Evolutionary conservation across 2,329 filamentous ascomycete genomes (phyloP), one percentile per base, ranked within the genome.

Genomic region (Macrophomina pseudophaseolina): DNA sequence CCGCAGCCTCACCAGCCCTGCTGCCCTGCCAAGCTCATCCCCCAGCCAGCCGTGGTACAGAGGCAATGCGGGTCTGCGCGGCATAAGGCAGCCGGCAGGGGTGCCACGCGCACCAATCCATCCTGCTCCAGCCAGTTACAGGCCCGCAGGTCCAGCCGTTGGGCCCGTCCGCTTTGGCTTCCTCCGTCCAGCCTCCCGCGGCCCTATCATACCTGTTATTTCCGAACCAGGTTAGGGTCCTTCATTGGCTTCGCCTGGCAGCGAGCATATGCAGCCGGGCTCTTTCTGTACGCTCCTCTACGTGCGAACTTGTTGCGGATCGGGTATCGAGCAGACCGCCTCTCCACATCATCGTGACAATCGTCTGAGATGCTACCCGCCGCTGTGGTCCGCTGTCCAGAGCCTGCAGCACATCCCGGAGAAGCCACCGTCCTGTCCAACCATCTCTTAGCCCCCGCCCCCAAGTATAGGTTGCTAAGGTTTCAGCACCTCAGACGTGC

Each of bases 1-100:
- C 32, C 9, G 58, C 42, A 18, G 58, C 42, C 42, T 49, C 30
- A 12, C 23, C 42, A 28, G 42, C 58, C n/a, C 42, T 49, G 44
- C 44, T 18, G 42, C 40, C 58, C 48, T 62, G 58, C 58, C 58
- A 62, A 62, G 28, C 42, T 38, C n/a, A 62, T 33, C 58, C 58
- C 58, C 58, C 58, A 62, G 58, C 58, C 58, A 62, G 53, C 32
- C 42, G 63, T 65, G 40, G 63, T 42, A 65, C 63, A 54, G 63
- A 58, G 18, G 40, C 51, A 48, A 40, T 65, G 63, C 63, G 23
- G 33, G 52, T 48, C 56, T 32, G 56, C 49, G 49, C 49, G 35
- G 49, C 28, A 53, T n/a, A 53, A 30, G 30, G 49, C 49, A 38
- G 35, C 18, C 48, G 6, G 63, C 51, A 65, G 63, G 63, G 63